Percentiles rank a stretch among this genome's conserved stretches.
Conservation (phyloP, 169 alveolate species). For the Cryptosporidium ryanae region DNA sequence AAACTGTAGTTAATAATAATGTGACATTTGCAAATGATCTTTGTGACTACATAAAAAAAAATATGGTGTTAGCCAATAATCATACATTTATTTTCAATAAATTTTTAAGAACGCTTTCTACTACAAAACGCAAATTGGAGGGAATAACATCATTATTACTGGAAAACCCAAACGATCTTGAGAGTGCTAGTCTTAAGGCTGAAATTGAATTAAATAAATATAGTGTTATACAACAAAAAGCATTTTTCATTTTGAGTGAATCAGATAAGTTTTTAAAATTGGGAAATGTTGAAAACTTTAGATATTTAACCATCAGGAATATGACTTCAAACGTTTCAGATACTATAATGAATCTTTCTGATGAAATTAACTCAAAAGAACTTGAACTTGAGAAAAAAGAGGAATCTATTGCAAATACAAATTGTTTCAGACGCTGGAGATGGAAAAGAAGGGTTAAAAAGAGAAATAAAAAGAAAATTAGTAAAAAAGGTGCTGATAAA, state of each 20-base stretch:
- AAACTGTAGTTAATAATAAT: constrained; percentile 29
- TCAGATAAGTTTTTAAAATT: constrained; percentile 39
- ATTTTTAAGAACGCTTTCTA: constrained; percentile 35
- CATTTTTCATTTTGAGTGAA: constrained; percentile 29
- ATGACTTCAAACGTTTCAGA: constrained; percentile 18
- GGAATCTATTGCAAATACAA: constrained; percentile 38
- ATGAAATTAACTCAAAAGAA: constrained; percentile 20
- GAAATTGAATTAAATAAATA: constrained; percentile 23
- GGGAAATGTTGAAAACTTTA: constrained; percentile 45
- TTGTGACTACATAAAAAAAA: constrained; percentile 40
- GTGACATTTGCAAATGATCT: constrained; percentile 39
- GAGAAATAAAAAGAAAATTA: constrained; percentile 40
- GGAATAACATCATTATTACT: constrained; percentile 1
- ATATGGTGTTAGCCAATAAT: constrained; percentile 10
- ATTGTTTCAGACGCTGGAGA: constrained; percentile 66
- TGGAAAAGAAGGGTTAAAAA: constrained; percentile 63
- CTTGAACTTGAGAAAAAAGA: constrained; percentile 40
- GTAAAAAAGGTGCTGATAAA: constrained; percentile 1
- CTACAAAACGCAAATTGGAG: constrained; percentile 23
- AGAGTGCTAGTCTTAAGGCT: background rate
- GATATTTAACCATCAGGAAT: constrained; percentile 54
- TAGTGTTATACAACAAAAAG: constrained; percentile 1
- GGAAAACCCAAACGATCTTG: background rate
- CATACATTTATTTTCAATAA: constrained; percentile 31
- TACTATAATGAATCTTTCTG: constrained; percentile 13